Percentiles rank a stretch among this genome's conserved stretches.
Evolutionary conservation across 768 basidiomycete species (phyloP).

Genomic region (Hygrophoropsis aurantiaca): DNA sequence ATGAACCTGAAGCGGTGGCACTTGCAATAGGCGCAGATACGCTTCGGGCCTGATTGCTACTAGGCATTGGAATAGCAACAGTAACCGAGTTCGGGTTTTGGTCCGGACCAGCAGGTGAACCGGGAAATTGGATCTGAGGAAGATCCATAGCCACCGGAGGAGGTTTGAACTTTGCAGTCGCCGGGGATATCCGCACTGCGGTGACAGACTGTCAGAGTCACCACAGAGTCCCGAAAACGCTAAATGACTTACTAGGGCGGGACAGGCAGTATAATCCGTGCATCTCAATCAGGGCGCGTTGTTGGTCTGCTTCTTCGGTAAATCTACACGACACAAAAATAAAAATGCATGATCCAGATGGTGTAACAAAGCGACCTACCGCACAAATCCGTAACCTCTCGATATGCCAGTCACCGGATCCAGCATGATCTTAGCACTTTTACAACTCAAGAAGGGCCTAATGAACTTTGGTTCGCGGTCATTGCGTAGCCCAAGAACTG

Average conservation of each 20-base stretch:
- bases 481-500: conserved; percentile 79
- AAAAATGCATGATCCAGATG: background rate
- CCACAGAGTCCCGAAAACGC: conserved; percentile 1
- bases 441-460: conserved; percentile 85
- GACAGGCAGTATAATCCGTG: conserved; percentile 88
- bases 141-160: conserved; percentile 46
- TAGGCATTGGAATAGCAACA: conserved; percentile 49
- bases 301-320: conserved; percentile 85
- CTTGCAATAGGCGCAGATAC: conserved; percentile 71
- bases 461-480: conserved; percentile 89
- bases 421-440: conserved; percentile 94
- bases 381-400: conserved; percentile 90
- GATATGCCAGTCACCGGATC: conserved; percentile 89
- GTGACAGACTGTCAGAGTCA: conserved; percentile 29
- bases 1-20: conserved; percentile 16
- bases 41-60: conserved; percentile 51
- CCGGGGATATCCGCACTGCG: conserved; percentile 87
- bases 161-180: conserved; percentile 84
- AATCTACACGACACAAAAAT: conserved; percentile 51
- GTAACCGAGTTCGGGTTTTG: conserved; percentile 42
- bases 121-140: conserved; percentile 46
- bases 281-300: conserved; percentile 89
- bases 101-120: conserved; percentile 20
- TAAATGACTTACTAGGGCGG: conserved; percentile 67
- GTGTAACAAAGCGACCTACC: conserved; percentile 44